Conservation (phyloP, 257 asterid genomes). For the Fraxinus pennsylvanica region DNA sequence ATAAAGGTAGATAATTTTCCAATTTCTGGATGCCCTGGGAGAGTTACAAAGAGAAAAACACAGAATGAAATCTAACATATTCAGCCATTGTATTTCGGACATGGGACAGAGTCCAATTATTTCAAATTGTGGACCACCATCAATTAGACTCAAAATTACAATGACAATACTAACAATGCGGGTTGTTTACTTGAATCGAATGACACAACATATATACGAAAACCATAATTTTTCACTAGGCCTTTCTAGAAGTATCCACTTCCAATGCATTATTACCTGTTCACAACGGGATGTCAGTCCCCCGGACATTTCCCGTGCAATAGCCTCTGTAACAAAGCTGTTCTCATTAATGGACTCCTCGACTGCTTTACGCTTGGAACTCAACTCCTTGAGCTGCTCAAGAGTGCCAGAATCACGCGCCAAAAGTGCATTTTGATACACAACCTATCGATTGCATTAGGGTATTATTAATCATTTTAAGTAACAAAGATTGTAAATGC, state of each 20-base stretch:
- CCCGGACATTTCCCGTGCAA: constrained; percentile 78
- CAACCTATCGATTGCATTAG: constrained; percentile 36
- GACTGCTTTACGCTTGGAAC: constrained; percentile 62
- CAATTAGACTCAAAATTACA: neutral
- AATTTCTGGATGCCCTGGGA: constrained; percentile 62
- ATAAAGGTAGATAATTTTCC: constrained; percentile 61
- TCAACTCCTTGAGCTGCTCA: constrained; percentile 64
- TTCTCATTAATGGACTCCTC: constrained; percentile 50
- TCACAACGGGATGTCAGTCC: constrained; percentile 63
- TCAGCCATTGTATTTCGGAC: neutral
- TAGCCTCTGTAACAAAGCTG: constrained; percentile 53
- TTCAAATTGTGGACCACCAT: neutral
- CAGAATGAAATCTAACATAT: neutral
- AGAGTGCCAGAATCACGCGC: constrained; percentile 55
- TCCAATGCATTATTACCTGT: constrained; percentile 36
- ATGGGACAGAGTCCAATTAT: too few species aligned
- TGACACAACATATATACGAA: neutral
- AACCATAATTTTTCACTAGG: neutral
- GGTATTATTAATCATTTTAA: neutral
- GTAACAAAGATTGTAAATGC: neutral
- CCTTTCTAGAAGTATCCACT: neutral
- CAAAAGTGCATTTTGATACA: constrained; percentile 37
- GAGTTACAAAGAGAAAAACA: constrained; percentile 6
- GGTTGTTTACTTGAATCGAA: neutral
- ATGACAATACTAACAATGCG: neutral